These are phyloP conservation scores for Rhodotorula paludigena DNA, from an alignment of 768 basidiomycete species.

Conservation along the genomic window DNA sequence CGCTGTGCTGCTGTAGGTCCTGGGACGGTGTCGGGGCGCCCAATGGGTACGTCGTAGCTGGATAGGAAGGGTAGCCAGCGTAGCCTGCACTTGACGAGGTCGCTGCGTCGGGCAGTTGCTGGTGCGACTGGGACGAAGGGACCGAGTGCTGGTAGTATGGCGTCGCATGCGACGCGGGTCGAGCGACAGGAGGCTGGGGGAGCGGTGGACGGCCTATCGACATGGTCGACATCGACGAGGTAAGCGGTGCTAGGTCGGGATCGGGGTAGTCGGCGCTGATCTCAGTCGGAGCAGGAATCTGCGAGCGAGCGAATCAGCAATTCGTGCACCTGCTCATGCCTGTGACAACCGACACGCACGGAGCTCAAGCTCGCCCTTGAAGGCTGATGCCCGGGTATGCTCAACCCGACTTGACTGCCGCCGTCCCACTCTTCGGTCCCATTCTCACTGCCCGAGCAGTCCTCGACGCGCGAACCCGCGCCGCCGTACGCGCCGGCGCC, in stretches of 20 bases:
- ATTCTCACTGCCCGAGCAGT: not conserved
- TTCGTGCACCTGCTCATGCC: too few relatives aligned
- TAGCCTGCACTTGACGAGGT: too few relatives aligned
- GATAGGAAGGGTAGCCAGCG: not conserved
- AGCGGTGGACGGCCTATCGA: slow-evolving; percentile 23
- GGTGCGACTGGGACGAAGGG: not conserved
- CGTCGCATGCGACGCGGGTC: not conserved
- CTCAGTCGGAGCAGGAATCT: slow-evolving; percentile 1
- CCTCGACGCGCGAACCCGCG: slow-evolving; percentile 15
- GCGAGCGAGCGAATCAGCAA: not conserved
- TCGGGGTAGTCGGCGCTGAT: slow-evolving; percentile 33
- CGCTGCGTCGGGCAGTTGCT: not conserved
- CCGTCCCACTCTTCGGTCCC: slow-evolving; percentile 18
- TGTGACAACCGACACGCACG: not conserved
- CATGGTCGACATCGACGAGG: slow-evolving; percentile 27
- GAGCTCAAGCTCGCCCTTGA: not conserved
- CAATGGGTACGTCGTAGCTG: not conserved
- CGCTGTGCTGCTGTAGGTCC: not conserved
- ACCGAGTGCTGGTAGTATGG: not conserved
- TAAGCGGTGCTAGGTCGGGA: slow-evolving; percentile 28
- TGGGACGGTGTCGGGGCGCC: not conserved
- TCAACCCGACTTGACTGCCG: not conserved
- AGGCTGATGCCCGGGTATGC: not conserved
- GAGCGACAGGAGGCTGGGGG: slow-evolving; percentile 2
- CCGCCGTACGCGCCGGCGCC: slow-evolving; percentile 9